phyloP scores from a whole-genome alignment of 352 stramenopile species.

The Globisporangium polare region DNA sequence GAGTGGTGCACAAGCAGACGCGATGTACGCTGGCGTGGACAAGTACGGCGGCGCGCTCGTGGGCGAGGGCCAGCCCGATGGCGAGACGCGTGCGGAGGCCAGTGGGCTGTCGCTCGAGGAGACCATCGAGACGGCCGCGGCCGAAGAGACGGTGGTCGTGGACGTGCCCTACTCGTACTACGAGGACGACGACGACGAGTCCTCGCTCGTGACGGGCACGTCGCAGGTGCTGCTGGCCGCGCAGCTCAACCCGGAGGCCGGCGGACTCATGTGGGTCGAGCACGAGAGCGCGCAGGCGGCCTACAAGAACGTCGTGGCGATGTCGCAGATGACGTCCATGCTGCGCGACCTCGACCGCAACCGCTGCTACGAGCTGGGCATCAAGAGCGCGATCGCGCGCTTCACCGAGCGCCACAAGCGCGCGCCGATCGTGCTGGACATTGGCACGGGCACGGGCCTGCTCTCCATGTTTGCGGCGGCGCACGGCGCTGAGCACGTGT shows the following conservation, averaged over 20 bases:
- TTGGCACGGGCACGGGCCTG: conserved; percentile 75
- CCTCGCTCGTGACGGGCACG: conserved; percentile 47
- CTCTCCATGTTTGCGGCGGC: conserved; percentile 87
- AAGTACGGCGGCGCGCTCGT: conserved; percentile 77
- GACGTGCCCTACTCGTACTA: conserved; percentile 80
- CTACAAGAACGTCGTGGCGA: conserved; percentile 82
- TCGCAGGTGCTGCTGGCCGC: conserved; percentile 68
- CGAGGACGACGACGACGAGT: conserved; percentile 56
- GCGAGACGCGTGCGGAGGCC: conserved; percentile 16
- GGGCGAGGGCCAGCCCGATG: conserved; percentile 52
- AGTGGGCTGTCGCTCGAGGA: conserved; percentile 64
- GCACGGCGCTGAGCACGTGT: conserved; percentile 86
- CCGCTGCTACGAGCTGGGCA: conserved; percentile 70
- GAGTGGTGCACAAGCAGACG: neutral
- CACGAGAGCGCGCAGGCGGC: conserved; percentile 48
- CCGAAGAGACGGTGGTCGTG: conserved; percentile 78
- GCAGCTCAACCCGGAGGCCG: conserved; percentile 67
- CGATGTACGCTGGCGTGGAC: conserved; percentile 78
- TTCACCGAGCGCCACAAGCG: conserved; percentile 43
- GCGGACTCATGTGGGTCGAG: conserved; percentile 81
- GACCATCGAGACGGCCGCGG: conserved; percentile 67
- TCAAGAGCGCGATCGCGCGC: conserved; percentile 48
- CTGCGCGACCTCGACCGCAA: conserved; percentile 75
- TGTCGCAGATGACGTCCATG: conserved; percentile 90
- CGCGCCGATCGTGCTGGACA: conserved; percentile 71